phyloP scores from a whole-genome alignment of 1,284 basidiomycete genomes.

The Leccinum huronense region DNA sequence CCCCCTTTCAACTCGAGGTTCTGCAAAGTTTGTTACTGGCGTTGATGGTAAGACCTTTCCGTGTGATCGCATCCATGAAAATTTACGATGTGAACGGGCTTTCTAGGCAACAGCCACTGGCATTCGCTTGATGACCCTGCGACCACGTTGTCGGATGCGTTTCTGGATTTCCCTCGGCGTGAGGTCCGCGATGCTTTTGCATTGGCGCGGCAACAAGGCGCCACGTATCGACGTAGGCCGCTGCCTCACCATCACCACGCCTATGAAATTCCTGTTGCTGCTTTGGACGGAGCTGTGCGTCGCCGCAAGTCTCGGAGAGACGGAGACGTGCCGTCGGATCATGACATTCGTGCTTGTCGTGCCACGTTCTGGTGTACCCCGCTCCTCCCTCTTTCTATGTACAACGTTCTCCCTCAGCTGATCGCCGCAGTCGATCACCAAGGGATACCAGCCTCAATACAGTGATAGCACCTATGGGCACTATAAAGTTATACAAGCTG shows the following conservation, averaged over 20 bases:
- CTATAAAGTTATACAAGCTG: too few relatives aligned
- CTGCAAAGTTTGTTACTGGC: conserved; percentile 64
- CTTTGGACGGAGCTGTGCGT: conserved; percentile 62
- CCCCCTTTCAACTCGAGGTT: conserved; percentile 54
- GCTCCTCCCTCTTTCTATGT: conserved; percentile 69
- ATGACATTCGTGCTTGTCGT: conserved; percentile 63
- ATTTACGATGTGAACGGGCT: not conserved
- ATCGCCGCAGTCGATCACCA: conserved; percentile 56
- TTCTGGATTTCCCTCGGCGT: conserved; percentile 48
- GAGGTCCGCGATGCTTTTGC: conserved; percentile 55
- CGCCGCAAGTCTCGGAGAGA: conserved; percentile 52
- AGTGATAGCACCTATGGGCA: too few relatives aligned
- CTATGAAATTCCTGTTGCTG: conserved; percentile 57
- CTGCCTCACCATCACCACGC: conserved; percentile 54
- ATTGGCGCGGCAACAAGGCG: conserved; percentile 53
- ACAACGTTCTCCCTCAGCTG: conserved; percentile 59
- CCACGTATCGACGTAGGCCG: conserved; percentile 62
- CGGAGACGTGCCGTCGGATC: conserved; percentile 58
- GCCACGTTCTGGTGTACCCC: conserved; percentile 57
- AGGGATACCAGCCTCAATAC: too few relatives aligned
- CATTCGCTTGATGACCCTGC: conserved; percentile 19
- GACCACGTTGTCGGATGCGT: conserved; percentile 29
- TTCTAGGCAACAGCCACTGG: conserved; percentile 20
- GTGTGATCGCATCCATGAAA: conserved; percentile 2
- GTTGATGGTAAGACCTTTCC: too few relatives aligned